Evolutionary conservation across 805 yeast genomes (phyloP).

Genomic region (Geotrichum ghanense): DNA sequence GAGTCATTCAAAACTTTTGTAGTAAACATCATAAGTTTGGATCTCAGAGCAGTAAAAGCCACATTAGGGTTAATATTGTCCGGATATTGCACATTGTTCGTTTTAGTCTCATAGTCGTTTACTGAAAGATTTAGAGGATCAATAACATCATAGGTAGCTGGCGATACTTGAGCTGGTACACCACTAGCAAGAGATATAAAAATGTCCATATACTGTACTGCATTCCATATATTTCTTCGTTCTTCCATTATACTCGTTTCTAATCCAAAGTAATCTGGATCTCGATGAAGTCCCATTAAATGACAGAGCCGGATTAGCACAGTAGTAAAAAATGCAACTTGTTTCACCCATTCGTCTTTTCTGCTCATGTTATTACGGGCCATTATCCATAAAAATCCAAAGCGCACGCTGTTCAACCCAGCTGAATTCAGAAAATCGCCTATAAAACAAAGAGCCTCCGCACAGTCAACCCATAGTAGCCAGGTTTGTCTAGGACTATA

Average conservation of each 20-base stretch:
- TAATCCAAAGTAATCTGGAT: slow-evolving; percentile 23
- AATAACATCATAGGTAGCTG: slow-evolving; percentile 19
- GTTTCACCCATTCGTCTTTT: slow-evolving; percentile 15
- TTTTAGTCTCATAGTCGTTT: slow-evolving; percentile 13
- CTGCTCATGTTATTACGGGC: slow-evolving; percentile 14
- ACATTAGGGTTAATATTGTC: too few species aligned
- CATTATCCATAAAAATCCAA: slow-evolving; percentile 22
- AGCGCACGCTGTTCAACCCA: slow-evolving; percentile 19
- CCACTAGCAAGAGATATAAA: slow-evolving; percentile 21
- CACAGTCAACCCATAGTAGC: slow-evolving; percentile 19
- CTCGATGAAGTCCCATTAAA: slow-evolving; percentile 26
- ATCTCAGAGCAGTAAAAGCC: too few species aligned
- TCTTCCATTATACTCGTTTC: slow-evolving; percentile 21
- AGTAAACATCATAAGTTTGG: too few species aligned
- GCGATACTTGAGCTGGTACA: slow-evolving; percentile 20
- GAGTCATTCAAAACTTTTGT: too few species aligned
- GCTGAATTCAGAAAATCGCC: slow-evolving; percentile 22
- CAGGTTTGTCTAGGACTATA: slow-evolving; percentile 15
- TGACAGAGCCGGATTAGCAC: slow-evolving; percentile 21
- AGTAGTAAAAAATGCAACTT: slow-evolving; percentile 21
- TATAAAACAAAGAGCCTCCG: slow-evolving; percentile 19
- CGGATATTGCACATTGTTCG: too few species aligned
- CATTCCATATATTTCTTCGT: slow-evolving; percentile 21
- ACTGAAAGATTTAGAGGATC: slow-evolving; percentile 19
- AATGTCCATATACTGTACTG: slow-evolving; percentile 16